These are phyloP conservation scores for Serendipita sp. DNA, from an alignment of 768 basidiomycete genomes.

Conservation along the genomic window DNA sequence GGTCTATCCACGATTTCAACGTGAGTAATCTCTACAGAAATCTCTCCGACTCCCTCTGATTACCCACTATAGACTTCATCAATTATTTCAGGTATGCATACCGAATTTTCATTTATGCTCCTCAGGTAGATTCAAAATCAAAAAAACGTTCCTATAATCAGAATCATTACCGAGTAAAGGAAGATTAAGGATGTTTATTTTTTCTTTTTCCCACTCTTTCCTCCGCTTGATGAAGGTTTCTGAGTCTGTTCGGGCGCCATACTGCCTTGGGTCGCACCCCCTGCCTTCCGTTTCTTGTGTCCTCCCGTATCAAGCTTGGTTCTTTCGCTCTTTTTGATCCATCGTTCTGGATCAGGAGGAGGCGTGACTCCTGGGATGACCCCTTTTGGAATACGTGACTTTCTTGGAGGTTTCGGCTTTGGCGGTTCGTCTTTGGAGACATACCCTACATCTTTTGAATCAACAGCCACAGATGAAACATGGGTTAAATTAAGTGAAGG, in stretches of 20 bases:
- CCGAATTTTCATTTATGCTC: not conserved
- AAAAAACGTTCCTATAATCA: not conserved
- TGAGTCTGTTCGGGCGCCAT: conserved; percentile 25
- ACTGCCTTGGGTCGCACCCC: conserved; percentile 56
- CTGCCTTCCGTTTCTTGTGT: conserved; percentile 32
- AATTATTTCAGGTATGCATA: not conserved
- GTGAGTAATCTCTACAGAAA: not conserved
- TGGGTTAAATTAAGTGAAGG: conserved; percentile 29
- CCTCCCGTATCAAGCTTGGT: conserved; percentile 33
- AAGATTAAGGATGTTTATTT: conserved; percentile 15
- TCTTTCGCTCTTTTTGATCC: conserved; percentile 77
- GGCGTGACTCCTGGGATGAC: conserved; percentile 67
- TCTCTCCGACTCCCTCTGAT: not conserved
- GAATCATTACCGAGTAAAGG: not conserved
- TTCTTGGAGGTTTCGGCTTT: conserved; percentile 26
- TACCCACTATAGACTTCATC: not conserved
- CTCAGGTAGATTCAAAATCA: not conserved
- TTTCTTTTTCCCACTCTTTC: conserved; percentile 57
- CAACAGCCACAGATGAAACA: conserved; percentile 18
- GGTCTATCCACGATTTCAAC: not conserved
- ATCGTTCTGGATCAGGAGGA: conserved; percentile 71
- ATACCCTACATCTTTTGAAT: conserved; percentile 20
- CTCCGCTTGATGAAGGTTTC: conserved; percentile 24
- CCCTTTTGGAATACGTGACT: conserved; percentile 56
- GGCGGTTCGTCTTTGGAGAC: conserved; percentile 19